Base-by-base conservation (phyloP, 2,329 filamentous ascomycete genomes). In the Nannizziopsis arthrosporioides region DNA sequence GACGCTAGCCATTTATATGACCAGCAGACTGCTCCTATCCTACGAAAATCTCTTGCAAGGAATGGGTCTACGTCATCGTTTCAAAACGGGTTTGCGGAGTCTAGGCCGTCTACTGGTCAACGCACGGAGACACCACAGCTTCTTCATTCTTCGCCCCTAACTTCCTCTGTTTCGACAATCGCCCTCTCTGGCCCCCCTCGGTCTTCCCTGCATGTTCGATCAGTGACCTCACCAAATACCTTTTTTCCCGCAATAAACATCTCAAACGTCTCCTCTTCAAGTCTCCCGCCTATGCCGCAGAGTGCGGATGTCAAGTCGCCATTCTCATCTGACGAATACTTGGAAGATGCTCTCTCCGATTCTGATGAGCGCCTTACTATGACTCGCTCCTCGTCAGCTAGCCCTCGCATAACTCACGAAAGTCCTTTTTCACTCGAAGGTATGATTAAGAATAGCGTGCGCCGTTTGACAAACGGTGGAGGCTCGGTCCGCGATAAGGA, bases 11-110 rank as follows among this genome's bases (percentile, higher is more conserved):
- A 86, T 61, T 69, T 95, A 0, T 95, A 96, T 64, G 89, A 95
- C 58, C 87, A 94, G 63, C 86, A 94, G 61, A 93, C 92, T 5
- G 73, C 92, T 9, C 90, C 90, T 0, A 93, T 95, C 44, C 69
- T 95, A 5, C 84, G 92, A 57, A 85, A 92, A 60, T 92, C 87
- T 0, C 73, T 84, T 18, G 77, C 74, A 17, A 60, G 85, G 9
- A 90, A 81, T 54, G 82, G 83, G 34, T 84, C 79, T 44, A 77
- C 80, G 1, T 76, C 77, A 0, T 84, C 82, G 0, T 92, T 96
- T 64, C 87, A 94, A 57, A 93, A 89, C 58, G 86, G 86, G 3
- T 90, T 95, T 57, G 78, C 81, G 1, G 90, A 95, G 59, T 74
- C 72, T 41, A 73, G 77, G 22, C 70, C 82, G 18, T 75, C 80